A percentile compares a stretch with the other conserved stretches of the same genome.
These are phyloP conservation scores for Trichosporon ovoides DNA, from an alignment of 1,284 basidiomycete genomes.

Conservation along the genomic window DNA sequence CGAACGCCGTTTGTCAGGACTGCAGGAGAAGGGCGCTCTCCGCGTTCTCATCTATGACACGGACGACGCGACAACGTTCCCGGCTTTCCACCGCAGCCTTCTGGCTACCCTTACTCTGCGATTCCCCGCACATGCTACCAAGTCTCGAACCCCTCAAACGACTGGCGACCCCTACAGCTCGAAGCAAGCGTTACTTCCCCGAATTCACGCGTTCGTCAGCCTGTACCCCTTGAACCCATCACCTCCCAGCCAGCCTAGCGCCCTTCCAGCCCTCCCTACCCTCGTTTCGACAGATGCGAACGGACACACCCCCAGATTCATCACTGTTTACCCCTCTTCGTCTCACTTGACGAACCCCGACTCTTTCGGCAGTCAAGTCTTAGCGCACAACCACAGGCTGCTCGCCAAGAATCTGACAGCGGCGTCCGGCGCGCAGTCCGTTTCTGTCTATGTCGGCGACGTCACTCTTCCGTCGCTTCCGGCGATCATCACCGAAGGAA, in stretches of 20 bases:
- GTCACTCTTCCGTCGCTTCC: constrained; percentile 36
- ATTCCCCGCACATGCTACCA: constrained; percentile 31
- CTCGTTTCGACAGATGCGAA: constrained; percentile 29
- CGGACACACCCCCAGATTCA: constrained; percentile 29
- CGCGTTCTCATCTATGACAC: constrained; percentile 47
- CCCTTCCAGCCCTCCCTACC: constrained; percentile 44
- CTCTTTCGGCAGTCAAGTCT: constrained; percentile 41
- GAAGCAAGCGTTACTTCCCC: constrained; percentile 32
- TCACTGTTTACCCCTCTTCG: constrained; percentile 44
- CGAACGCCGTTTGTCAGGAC: constrained; percentile 37
- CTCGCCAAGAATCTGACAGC: constrained; percentile 39
- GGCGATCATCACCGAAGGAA: constrained; percentile 30
- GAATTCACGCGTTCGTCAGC: constrained; percentile 45
- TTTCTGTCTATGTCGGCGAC: constrained; percentile 40
- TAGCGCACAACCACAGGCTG: constrained; percentile 38
- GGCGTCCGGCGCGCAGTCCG: constrained; percentile 26
- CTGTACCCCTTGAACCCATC: constrained; percentile 43
- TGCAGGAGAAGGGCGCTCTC: constrained; percentile 40
- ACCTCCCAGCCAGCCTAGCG: constrained; percentile 37
- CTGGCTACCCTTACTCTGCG: constrained; percentile 44
- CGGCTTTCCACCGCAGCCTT: constrained; percentile 46
- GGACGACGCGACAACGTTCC: constrained; percentile 44
- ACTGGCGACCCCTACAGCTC: constrained; percentile 41
- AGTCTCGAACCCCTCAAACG: constrained; percentile 12
- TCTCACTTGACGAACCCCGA: constrained; percentile 38